Evolutionary conservation across 441 rosid species (phyloP), one percentile per base, ranked within the genome.

Genomic region (Eutrema salsugineum): DNA sequence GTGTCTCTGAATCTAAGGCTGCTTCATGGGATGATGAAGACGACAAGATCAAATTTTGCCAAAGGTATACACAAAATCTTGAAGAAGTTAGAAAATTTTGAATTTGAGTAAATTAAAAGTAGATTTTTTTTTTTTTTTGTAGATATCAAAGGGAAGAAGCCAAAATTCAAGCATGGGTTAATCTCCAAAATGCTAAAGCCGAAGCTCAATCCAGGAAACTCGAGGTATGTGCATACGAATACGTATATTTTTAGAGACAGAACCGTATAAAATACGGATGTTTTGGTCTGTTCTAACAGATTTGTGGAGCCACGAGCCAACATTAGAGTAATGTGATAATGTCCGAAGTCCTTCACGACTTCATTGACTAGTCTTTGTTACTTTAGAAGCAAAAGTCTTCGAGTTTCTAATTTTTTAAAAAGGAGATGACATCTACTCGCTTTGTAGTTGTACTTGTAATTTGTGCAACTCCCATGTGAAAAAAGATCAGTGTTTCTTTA

Each of bases 141-240:
- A 58, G 99, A 79, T 90, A 91, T 68, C 96, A 90, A 72, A 89
- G 98, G 78, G 99, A 90, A 77, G 98, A 94, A 81, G 97, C 96
- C 38, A 88, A 84, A 77, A 92, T 92, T 66, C 91, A 89, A 71
- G 99, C 98, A 70, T 94, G 99, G 98, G 76, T 94, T 76, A 90
- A 88, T 70, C 97, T 92, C 30, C 90, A 94, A 87, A 87, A 68
- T 44, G 99, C 99, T 42, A 90, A 94, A 83, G 96, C 97, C 20
- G 97, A 94, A 82, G 98, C 99, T 73, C 91, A 90, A 72, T 92
- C 98, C 24, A 92, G 79, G 75, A 91, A 90, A 80, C 96, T 94
- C 5, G 99, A 94, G 96, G 99, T 78, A 71, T 48, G 66, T 55
- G 9, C 44, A 51, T 14, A 11, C 7, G 19, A 46, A 54, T 76